Conservation (phyloP, 108 stramenopile species). For the Skeletonema potamos region DNA sequence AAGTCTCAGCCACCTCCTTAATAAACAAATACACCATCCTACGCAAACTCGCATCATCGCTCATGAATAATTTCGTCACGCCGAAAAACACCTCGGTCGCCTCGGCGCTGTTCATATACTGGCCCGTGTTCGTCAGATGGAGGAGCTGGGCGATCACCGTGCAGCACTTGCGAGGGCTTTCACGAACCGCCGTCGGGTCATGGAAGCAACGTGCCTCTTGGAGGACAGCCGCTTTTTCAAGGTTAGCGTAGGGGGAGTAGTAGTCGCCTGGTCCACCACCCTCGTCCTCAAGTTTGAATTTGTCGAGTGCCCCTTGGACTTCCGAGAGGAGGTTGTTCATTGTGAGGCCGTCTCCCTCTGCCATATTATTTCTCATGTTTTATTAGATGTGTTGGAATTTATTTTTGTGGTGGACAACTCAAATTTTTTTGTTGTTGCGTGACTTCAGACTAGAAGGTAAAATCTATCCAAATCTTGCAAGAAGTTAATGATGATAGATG, state of each 20-base stretch:
- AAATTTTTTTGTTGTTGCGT: too few species aligned
- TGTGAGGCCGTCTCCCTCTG: conserved; percentile 56
- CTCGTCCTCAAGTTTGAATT: conserved; percentile 88
- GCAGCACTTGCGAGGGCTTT: conserved; percentile 96
- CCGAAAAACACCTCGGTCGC: conserved; percentile 98
- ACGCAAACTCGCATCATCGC: conserved; percentile 83
- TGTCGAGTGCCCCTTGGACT: conserved; percentile 82
- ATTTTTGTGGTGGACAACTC: background rate
- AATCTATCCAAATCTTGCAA: too few species aligned
- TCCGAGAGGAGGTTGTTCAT: conserved; percentile 76
- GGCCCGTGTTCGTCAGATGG: conserved; percentile 84
- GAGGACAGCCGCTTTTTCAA: conserved; percentile 97
- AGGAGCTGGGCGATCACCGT: conserved; percentile 98
- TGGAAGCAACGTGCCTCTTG: conserved; percentile 98
- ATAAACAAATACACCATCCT: conserved; percentile 98
- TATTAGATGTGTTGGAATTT: background rate
- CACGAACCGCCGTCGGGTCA: conserved; percentile 93
- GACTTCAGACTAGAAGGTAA: too few species aligned
- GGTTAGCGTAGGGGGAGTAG: conserved; percentile 91
- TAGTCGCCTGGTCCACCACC: conserved; percentile 53
- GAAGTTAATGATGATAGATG: too few species aligned
- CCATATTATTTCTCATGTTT: conserved; percentile 1
- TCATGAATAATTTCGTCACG: conserved; percentile 99
- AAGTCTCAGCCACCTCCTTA: conserved; percentile 99
- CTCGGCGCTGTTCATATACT: conserved; percentile 75